Conservation (phyloP, 2,329 filamentous ascomycete genomes). For the Cadophora gregata region DNA sequence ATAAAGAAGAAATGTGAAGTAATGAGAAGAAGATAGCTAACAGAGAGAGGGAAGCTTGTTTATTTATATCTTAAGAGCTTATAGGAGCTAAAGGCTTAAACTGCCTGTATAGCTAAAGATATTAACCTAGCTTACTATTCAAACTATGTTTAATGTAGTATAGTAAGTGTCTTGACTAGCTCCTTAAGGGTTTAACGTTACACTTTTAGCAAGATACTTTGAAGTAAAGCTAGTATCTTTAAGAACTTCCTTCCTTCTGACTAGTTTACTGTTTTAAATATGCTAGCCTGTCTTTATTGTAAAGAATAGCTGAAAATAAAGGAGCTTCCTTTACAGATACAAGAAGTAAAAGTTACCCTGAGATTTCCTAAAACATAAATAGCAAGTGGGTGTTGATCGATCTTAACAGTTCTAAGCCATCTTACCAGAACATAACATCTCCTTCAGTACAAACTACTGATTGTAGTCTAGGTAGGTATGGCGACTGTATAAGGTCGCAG, state of each 20-base stretch:
- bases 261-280: conserved; percentile 1
- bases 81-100: too few relatives aligned
- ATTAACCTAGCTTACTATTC: conserved; percentile 1
- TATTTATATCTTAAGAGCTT: too few relatives aligned
- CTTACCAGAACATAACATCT: neutral
- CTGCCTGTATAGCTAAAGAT: neutral
- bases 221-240: conserved; percentile 7
- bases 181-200: conserved; percentile 2
- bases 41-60: too few relatives aligned
- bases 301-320: conserved; percentile 1
- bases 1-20: neutral
- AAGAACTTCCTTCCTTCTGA: conserved; percentile 2
- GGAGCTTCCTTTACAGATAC: conserved; percentile 12
- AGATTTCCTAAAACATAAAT: neutral
- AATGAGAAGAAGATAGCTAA: neutral
- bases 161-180: neutral
- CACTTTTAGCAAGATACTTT: conserved; percentile 1
- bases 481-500: neutral
- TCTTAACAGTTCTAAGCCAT: neutral
- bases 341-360: neutral
- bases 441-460: neutral
- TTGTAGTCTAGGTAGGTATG: neutral
- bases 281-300: neutral
- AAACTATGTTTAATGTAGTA: conserved; percentile 8
- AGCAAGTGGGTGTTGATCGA: neutral